Conservation (phyloP, 768 basidiomycete genomes). For the Russula compacta region DNA sequence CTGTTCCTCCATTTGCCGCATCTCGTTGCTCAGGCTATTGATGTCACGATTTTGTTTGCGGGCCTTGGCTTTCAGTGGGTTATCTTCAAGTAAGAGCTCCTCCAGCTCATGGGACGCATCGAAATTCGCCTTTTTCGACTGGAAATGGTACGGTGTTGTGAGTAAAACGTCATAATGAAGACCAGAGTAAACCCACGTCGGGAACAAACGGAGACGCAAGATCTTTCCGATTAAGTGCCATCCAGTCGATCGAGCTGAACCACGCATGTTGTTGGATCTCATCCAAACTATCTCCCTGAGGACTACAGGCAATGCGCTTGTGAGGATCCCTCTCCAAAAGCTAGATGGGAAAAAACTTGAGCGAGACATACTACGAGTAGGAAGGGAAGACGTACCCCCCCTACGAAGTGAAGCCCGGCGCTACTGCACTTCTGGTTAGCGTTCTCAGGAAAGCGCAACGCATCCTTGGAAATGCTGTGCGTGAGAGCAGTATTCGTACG, state of each 20-base stretch:
- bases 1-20: constrained; percentile 99
- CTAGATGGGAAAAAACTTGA: constrained; percentile 31
- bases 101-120: constrained; percentile 98
- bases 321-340: constrained; percentile 79
- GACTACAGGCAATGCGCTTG: constrained; percentile 75
- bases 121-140: constrained; percentile 99
- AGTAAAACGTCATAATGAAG: constrained; percentile 12
- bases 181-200: constrained; percentile 47
- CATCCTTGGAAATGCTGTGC: constrained; percentile 83
- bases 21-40: constrained; percentile 74
- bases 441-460: constrained; percentile 84
- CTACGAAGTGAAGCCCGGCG: constrained; percentile 68
- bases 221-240: constrained; percentile 66
- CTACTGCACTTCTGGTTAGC: constrained; percentile 71
- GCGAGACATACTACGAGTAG: not conserved
- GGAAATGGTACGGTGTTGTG: constrained; percentile 3
- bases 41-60: constrained; percentile 85
- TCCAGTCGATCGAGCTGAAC: constrained; percentile 90
- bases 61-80: constrained; percentile 90
- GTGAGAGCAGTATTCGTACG: constrained; percentile 90
- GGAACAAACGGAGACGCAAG: constrained; percentile 79
- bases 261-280: constrained; percentile 76
- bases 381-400: constrained; percentile 41
- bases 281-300: constrained; percentile 68
- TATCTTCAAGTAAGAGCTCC: constrained; percentile 91